A percentile compares a stretch with the other conserved stretches of the same genome.
Evolutionary conservation across 495 filamentous ascomycete species (phyloP).

Genomic region (Hypomontagnella monticulosa): DNA sequence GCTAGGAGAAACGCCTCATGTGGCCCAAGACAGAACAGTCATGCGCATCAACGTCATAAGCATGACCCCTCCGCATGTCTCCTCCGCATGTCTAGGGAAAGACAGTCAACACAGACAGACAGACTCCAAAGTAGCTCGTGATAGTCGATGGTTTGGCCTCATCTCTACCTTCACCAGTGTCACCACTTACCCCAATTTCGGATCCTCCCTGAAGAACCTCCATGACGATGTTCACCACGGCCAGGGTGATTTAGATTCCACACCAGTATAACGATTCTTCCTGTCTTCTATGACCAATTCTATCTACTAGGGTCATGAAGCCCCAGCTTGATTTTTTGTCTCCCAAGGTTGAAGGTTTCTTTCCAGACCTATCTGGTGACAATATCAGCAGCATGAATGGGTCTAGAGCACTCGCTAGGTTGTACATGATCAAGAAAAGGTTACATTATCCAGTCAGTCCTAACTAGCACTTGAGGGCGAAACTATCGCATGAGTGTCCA

Average conservation of each 20-base stretch:
- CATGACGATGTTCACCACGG: neutral
- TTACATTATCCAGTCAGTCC: slow-evolving; percentile 14
- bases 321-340: neutral
- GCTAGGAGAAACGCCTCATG: slow-evolving; percentile 5
- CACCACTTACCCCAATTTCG: slow-evolving; percentile 12
- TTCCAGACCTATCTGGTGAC: slow-evolving; percentile 10
- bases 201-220: neutral
- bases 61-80: slow-evolving; percentile 19
- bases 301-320: neutral
- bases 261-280: no score
- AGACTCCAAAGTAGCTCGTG: slow-evolving; percentile 12
- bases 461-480: neutral
- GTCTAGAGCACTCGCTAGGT: neutral
- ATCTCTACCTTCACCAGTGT: neutral
- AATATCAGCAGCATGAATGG: neutral
- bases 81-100: slow-evolving; percentile 18
- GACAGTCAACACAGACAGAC: neutral
- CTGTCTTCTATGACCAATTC: no score
- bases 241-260: neutral
- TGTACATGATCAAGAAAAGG: slow-evolving; percentile 16
- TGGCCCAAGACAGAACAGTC: slow-evolving; percentile 16
- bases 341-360: no score
- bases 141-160: slow-evolving; percentile 1
- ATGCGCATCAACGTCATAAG: slow-evolving; percentile 15
- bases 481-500: no score